These are phyloP conservation scores for Claviceps humidiphila DNA, from an alignment of 2,329 filamentous ascomycete genomes.

Conservation along the genomic window DNA sequence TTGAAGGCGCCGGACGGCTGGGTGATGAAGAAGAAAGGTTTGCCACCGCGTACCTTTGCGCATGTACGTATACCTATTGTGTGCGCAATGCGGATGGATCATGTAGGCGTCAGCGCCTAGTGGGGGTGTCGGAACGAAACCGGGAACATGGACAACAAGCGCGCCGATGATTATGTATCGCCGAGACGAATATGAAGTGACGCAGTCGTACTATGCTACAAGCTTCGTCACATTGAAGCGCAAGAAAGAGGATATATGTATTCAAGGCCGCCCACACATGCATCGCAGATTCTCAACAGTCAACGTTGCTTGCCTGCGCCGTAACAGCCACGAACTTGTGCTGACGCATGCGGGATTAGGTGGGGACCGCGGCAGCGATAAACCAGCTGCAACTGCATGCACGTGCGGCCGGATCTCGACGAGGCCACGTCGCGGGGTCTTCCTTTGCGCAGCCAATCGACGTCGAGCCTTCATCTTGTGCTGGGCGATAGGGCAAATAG, in stretches of 20 bases:
- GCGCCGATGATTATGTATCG: neutral
- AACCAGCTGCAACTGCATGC: too few relatives aligned
- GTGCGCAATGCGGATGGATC: neutral
- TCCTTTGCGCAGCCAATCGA: constrained; percentile 14
- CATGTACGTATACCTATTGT: neutral
- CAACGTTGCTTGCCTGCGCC: too few relatives aligned
- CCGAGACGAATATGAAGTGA: neutral
- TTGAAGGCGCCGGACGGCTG: constrained; percentile 21
- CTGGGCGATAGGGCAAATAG: constrained; percentile 10
- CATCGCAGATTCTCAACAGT: too few relatives aligned
- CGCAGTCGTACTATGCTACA: neutral
- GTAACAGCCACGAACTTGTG: too few relatives aligned
- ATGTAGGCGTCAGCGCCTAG: neutral
- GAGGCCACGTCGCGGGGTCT: too few relatives aligned
- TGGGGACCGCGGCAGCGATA: too few relatives aligned
- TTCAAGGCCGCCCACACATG: too few relatives aligned
- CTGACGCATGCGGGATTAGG: too few relatives aligned
- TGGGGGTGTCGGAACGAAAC: neutral
- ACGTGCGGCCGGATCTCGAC: too few relatives aligned
- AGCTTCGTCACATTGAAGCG: neutral
- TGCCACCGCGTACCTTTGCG: neutral
- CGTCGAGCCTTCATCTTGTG: constrained; percentile 4
- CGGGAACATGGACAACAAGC: neutral
- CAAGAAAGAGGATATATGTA: too few relatives aligned
- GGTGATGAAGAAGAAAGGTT: neutral